Base-by-base conservation (phyloP, 345 rosid species). In the Arabis hirsuta region DNA sequence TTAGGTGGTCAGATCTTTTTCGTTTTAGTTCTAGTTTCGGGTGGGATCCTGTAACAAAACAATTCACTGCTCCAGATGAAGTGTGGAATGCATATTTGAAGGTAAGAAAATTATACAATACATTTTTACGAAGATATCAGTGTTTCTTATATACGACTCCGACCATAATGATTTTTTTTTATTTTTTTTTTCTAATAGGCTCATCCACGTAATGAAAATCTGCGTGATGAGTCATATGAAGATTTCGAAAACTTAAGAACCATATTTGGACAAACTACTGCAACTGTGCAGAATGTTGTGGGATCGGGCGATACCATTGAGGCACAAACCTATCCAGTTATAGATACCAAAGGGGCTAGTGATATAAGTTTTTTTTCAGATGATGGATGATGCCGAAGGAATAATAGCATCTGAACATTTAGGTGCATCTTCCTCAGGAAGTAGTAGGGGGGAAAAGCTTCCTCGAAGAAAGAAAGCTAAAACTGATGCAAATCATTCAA, bases 381-480 rank as follows among this genome's bases (percentile, higher is more conserved):
- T n/a, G n/a, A n/a, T n/a, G n/a, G n/a, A n/a, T 29, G 11, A 36
- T 50, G 22, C 8, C 19, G 69, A 47, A 6, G 9, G 3, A 8
- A 6, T 12, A 11, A 6, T 1, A 16, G 10, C 12, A 20, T 12
- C 4, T 64, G 69, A n/a, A 0, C 38, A 62, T 16, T 26, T 3
- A 1, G 14, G 13, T 27, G 16, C 9, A 0, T 6, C 22, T 14
- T 9, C 67, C 13, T 13, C 3, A 8, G 39, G 14, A 11, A 43
- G 12, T 27, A 34, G 1, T 2, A 12, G 12, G 0, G 31, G 26
- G 4, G 38, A 3, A 45, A 64, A 64, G 29, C 27, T 29, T 19
- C 69, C 19, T 7, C 69, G 0, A 20, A 64, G 57, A 64, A 64
- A 64, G 20, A 64, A 64, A 48, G 20, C 46, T 50, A 65, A 46